Evolutionary conservation across 2,329 filamentous ascomycete species (phyloP).

Genomic region (Pseudonectria buxi): DNA sequence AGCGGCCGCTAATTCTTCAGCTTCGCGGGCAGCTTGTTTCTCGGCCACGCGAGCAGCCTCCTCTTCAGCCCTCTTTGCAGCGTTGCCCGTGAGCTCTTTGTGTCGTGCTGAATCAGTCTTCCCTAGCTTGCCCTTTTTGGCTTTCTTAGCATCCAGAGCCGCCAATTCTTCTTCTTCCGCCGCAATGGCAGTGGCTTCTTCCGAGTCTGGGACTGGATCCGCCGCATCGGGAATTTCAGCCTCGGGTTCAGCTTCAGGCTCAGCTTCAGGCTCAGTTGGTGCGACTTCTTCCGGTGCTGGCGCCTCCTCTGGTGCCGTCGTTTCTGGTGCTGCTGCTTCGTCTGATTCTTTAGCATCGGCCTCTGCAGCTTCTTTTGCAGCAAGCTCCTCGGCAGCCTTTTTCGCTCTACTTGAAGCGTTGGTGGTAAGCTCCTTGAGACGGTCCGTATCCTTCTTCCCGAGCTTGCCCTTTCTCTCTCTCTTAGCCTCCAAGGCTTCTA

Average conservation of each 20-base stretch:
- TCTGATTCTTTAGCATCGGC: constrained; percentile 16
- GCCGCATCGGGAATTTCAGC: constrained; percentile 3
- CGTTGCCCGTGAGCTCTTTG: constrained; percentile 11
- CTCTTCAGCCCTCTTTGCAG: constrained; percentile 4
- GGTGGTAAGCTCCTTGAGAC: constrained; percentile 9
- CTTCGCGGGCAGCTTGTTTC: constrained; percentile 19
- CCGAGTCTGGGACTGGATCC: constrained; percentile 4
- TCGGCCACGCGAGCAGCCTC: constrained; percentile 9
- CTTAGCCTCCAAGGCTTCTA: constrained; percentile 13
- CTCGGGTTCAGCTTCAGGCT: no score
- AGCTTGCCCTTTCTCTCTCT: constrained; percentile 17
- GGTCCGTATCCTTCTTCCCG: constrained; percentile 16
- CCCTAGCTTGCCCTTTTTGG: constrained; percentile 14
- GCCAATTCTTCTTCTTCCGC: constrained; percentile 15
- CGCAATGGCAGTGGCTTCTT: constrained; percentile 8
- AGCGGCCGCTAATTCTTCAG: constrained; percentile 21
- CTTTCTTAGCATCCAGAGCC: constrained; percentile 3
- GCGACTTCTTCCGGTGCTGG: not conserved
- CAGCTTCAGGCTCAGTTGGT: no score
- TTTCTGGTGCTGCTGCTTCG: constrained; percentile 35
- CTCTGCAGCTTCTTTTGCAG: constrained; percentile 14
- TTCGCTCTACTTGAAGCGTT: constrained; percentile 15
- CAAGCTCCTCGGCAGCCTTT: constrained; percentile 26
- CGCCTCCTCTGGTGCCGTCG: constrained; percentile 32
- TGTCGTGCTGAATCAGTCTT: constrained; percentile 19